A percentile compares a stretch with the other conserved stretches of the same genome.
phyloP scores from a whole-genome alignment of 306 rosid genomes.

The Cucurbita ficifolia region DNA sequence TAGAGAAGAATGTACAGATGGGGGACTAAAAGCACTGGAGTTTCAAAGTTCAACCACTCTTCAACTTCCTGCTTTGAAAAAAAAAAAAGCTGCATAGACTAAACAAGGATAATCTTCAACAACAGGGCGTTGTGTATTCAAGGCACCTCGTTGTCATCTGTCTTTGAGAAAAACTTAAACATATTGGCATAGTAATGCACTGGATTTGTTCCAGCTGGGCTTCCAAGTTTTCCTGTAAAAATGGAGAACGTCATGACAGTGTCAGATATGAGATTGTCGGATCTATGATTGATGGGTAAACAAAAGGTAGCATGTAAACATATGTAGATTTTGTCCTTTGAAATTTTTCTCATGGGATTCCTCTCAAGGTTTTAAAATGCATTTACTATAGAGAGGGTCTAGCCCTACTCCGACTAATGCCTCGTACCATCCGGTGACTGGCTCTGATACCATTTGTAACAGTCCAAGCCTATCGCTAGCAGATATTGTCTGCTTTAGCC shows the following conservation, averaged over 20 bases:
- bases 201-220: not conserved
- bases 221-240: not conserved
- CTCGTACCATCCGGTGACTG: no score
- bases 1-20: not conserved
- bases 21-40: not conserved
- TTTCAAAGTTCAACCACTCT: conserved; percentile 1
- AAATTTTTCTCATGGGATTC: no score
- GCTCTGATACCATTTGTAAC: no score
- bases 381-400: no score
- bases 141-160: not conserved
- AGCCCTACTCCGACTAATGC: no score
- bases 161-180: not conserved
- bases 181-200: not conserved
- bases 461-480: no score
- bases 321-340: no score
- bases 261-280: not conserved
- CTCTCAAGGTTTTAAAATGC: no score
- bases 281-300: not conserved
- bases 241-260: not conserved
- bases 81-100: not conserved
- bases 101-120: not conserved
- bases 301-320: not conserved
- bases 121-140: not conserved
- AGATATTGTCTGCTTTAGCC: no score
- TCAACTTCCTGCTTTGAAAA: not conserved